Conservation (phyloP, 2,329 filamentous ascomycete genomes). For the Colletotrichum graminicola region DNA sequence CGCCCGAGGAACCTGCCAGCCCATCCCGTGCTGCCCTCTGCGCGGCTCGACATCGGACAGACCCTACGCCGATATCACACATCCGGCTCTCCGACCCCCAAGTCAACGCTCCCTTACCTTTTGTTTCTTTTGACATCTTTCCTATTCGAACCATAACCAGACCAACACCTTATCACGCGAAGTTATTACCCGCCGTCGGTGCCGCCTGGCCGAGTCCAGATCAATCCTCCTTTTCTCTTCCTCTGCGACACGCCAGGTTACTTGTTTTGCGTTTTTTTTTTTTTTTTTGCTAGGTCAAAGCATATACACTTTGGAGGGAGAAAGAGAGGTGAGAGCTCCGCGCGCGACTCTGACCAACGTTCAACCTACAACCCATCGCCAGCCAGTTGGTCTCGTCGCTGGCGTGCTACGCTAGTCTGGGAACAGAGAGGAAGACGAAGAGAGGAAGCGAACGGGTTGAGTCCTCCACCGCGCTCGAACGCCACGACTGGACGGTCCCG, state of each 20-base stretch:
- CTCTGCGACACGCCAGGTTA: slow-evolving; percentile 12
- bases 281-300: slow-evolving; percentile 6
- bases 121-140: slow-evolving; percentile 34
- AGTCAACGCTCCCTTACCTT: slow-evolving; percentile 43
- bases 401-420: slow-evolving; percentile 14
- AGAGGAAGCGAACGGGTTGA: background rate
- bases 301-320: slow-evolving; percentile 10
- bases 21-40: slow-evolving; percentile 40
- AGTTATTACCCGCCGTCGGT: slow-evolving; percentile 25
- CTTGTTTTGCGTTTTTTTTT: too few species aligned
- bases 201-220: slow-evolving; percentile 18
- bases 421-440: background rate
- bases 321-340: background rate
- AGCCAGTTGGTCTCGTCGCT: background rate
- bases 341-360: background rate
- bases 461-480: slow-evolving; percentile 6
- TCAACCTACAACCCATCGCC: background rate
- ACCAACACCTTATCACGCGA: slow-evolving; percentile 20
- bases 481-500: slow-evolving; percentile 45
- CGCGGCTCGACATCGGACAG: slow-evolving; percentile 42
- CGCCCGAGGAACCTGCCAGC: slow-evolving; percentile 39
- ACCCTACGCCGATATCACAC: slow-evolving; percentile 40
- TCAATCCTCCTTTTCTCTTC: background rate
- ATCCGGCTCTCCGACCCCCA: slow-evolving; percentile 38
- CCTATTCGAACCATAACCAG: slow-evolving; percentile 16